phyloP scores from a whole-genome alignment of 1,284 basidiomycete species.

The Heliocybe sulcata region DNA sequence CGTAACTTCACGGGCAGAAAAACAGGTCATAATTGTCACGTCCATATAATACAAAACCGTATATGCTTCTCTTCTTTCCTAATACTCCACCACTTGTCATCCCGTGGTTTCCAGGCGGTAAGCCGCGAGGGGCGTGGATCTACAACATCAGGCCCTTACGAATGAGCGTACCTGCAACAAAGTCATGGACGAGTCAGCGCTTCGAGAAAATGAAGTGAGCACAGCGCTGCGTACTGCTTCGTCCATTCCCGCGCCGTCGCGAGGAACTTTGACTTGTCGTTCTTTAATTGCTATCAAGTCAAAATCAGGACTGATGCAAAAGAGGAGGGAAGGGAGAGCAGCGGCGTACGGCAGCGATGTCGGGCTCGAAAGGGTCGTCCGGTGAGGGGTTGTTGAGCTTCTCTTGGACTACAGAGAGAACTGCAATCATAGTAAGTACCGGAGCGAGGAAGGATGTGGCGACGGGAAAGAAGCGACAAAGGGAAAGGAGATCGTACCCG shows the following conservation, averaged over 20 bases:
- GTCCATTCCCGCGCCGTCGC: constrained; percentile 74
- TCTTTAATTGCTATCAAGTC: constrained; percentile 53
- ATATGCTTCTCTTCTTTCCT: no score
- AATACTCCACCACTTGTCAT: no score
- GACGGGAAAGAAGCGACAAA: no score
- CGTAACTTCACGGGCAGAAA: no score
- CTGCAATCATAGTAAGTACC: constrained; percentile 29
- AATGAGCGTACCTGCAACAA: background rate
- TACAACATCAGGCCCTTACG: background rate
- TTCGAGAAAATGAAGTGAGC: background rate
- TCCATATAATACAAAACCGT: no score
- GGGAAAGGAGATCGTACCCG: constrained; percentile 37
- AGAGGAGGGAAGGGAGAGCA: constrained; percentile 4
- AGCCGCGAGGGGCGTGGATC: no score
- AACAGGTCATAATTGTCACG: no score
- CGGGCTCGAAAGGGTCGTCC: constrained; percentile 86
- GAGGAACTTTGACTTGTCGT: constrained; percentile 63
- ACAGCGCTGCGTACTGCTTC: constrained; percentile 53
- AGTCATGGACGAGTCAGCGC: background rate
- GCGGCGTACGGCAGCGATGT: constrained; percentile 71
- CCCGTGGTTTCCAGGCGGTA: no score
- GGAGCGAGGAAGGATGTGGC: no score
- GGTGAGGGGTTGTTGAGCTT: constrained; percentile 85
- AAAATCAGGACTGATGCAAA: background rate
- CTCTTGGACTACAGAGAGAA: constrained; percentile 74